A percentile compares a stretch with the other conserved stretches of the same genome.
These are phyloP conservation scores for Fraxinus anomala DNA, from an alignment of 257 asterid species.

Conservation along the genomic window DNA sequence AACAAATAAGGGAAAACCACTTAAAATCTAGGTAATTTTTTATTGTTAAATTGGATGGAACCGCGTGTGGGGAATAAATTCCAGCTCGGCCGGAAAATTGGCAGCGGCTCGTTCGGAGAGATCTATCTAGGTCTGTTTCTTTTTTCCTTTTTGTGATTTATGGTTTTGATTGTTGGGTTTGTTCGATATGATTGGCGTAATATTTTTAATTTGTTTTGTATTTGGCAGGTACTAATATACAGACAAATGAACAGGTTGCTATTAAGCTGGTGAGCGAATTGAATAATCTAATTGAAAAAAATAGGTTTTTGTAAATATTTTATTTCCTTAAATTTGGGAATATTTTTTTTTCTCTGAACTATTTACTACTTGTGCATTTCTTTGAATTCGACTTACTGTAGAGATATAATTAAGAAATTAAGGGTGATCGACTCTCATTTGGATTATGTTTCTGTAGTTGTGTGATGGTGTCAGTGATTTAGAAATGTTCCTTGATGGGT, in stretches of 20 bases:
- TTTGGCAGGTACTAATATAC: slow-evolving; percentile 57
- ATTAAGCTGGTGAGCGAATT: slow-evolving; percentile 50
- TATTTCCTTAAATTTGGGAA: neutral
- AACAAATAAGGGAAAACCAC: neutral
- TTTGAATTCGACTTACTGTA: neutral
- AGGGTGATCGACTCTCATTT: neutral
- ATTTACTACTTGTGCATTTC: neutral
- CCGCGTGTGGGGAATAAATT: slow-evolving; percentile 69
- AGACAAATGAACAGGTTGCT: slow-evolving; percentile 73
- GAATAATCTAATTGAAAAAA: neutral
- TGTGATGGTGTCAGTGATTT: neutral
- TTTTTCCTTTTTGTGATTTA: neutral
- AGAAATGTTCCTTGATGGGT: neutral
- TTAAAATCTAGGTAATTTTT: slow-evolving; percentile 4
- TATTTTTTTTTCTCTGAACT: neutral
- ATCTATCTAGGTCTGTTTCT: slow-evolving; percentile 46
- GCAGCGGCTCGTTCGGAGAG: slow-evolving; percentile 75
- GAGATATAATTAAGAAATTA: neutral
- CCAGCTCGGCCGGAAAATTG: slow-evolving; percentile 65
- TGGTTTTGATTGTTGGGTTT: slow-evolving; percentile 15
- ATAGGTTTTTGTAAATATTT: neutral
- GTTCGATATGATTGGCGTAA: neutral
- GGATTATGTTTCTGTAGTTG: neutral
- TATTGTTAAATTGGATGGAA: slow-evolving; percentile 45
- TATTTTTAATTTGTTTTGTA: neutral